A percentile compares a stretch with the other conserved stretches of the same genome.
These are phyloP conservation scores for bread wheat (Triticum aestivum) DNA, from an alignment of 176 grass and related monocot genomes.

Conservation along the genomic window IWGSC_CS_RefSeq_v2.1 NC_057804.1:11543403-11543902, in stretches of 20 bases:
- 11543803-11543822: not conserved
- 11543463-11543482: conserved; percentile 34
- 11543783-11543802: not conserved
- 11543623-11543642: not conserved
- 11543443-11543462: not conserved
- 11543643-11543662: conserved; percentile 34
- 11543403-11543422: not conserved
- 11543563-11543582: not conserved
- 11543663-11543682: conserved; percentile 25
- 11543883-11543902: not conserved
- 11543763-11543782: not conserved
- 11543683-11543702: not conserved
- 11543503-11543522: conserved; percentile 44
- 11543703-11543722: conserved; percentile 7
- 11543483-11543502: conserved; percentile 46
- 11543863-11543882: not conserved
- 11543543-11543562: conserved; percentile 2
- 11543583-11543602: not conserved
- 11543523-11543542: conserved; percentile 26
- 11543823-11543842: not conserved
- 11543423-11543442: conserved; percentile 28
- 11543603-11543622: conserved; percentile 16
- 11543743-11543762: not conserved
- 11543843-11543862: not conserved
- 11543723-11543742: not conserved